Evolutionary conservation across 2,329 filamentous ascomycete species (phyloP).

Genomic region (Fusarium proliferatum): DNA sequence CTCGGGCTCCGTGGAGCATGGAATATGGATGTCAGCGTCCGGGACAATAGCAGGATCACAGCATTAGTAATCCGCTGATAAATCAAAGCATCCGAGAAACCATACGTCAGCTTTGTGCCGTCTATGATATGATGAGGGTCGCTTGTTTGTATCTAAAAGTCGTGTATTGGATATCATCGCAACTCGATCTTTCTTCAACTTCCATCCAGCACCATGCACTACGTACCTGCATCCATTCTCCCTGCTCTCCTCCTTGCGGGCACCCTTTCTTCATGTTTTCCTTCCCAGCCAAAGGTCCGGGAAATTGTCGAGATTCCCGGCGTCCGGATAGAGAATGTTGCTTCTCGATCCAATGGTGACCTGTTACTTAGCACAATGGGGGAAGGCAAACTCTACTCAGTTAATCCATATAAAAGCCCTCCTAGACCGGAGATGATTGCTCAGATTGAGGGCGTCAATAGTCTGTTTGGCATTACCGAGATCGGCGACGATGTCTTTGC

Average conservation of each 20-base stretch:
- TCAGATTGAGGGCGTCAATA: background rate
- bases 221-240: background rate
- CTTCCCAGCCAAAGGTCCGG: background rate
- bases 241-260: background rate
- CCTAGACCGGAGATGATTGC: background rate
- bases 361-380: conserved; percentile 10
- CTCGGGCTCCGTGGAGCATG: background rate
- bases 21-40: background rate
- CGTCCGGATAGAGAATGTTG: conserved; percentile 9
- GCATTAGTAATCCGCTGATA: background rate
- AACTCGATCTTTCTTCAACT: background rate
- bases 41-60: background rate
- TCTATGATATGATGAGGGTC: background rate
- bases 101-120: background rate
- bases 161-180: background rate
- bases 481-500: conserved; percentile 1
- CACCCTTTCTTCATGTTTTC: background rate
- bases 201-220: background rate
- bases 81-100: background rate
- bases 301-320: background rate
- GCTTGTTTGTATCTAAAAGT: background rate
- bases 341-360: conserved; percentile 1
- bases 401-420: background rate
- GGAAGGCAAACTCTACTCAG: background rate
- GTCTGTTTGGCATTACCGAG: background rate